Percentiles rank a stretch among this genome's conserved stretches.
These are phyloP conservation scores for Suillus tomentosus DNA, from an alignment of 768 basidiomycete genomes.

Conservation along the genomic window DNA sequence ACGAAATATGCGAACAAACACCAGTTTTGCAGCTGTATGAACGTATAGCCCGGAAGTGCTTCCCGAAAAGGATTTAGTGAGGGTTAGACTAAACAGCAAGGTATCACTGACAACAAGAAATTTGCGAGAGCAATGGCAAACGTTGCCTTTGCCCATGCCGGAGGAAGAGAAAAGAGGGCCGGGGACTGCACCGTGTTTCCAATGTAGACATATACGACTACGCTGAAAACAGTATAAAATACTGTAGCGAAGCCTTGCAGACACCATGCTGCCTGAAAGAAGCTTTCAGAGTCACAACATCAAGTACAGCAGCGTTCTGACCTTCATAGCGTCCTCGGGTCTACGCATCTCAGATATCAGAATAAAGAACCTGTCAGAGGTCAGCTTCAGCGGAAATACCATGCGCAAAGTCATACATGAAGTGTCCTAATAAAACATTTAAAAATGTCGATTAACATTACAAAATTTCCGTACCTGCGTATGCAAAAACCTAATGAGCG, in stretches of 20 bases:
- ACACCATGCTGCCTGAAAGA: constrained; percentile 49
- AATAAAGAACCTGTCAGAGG: constrained; percentile 52
- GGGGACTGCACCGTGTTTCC: constrained; percentile 50
- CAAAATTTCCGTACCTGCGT: constrained; percentile 40
- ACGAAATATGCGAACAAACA: constrained; percentile 55
- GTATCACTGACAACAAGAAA: constrained; percentile 46
- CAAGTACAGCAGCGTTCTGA: constrained; percentile 16
- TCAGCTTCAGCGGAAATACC: constrained; percentile 9
- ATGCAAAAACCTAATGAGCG: constrained; percentile 45
- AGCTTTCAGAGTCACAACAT: neutral
- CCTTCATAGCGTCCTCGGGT: constrained; percentile 60
- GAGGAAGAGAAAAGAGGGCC: constrained; percentile 48
- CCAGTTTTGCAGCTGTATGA: constrained; percentile 55
- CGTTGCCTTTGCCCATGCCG: constrained; percentile 50
- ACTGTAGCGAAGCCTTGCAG: constrained; percentile 54
- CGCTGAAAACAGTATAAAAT: constrained; percentile 50
- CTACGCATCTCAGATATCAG: constrained; percentile 57
- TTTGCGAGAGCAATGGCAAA: constrained; percentile 53
- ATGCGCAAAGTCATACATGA: constrained; percentile 41
- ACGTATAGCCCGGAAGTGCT: constrained; percentile 49
- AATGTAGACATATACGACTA: constrained; percentile 48
- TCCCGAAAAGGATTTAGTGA: constrained; percentile 3
- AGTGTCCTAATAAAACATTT: constrained; percentile 41
- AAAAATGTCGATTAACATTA: neutral
- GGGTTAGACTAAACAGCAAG: neutral